Percentiles rank a stretch among this genome's conserved stretches.
These are phyloP conservation scores for Telfairia occidentalis DNA, from an alignment of 331 rosid species.

Conservation along the genomic window DNA sequence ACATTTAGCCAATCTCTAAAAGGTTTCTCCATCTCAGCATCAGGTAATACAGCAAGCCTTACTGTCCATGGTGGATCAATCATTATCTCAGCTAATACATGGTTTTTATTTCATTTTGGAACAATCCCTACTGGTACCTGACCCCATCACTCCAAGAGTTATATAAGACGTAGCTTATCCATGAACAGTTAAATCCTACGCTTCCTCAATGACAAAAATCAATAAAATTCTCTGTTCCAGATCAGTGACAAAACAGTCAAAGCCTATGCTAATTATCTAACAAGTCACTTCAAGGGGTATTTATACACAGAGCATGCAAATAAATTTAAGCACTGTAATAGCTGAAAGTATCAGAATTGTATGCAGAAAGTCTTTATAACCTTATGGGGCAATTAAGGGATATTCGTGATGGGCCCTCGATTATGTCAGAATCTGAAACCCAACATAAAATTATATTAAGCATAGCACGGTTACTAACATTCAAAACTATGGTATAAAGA, in stretches of 20 bases:
- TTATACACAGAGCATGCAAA: not conserved
- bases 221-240: not conserved
- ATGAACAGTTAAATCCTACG: not conserved
- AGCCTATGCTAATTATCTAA: not conserved
- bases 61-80: not conserved
- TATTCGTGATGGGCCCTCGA: slow-evolving; percentile 80
- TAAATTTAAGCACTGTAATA: not conserved
- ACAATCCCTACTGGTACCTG: not conserved
- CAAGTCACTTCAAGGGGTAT: not conserved
- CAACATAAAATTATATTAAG: not conserved
- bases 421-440: slow-evolving; percentile 53
- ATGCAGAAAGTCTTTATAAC: slow-evolving; percentile 31
- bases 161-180: not conserved
- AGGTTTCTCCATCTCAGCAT: not conserved
- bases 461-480: not conserved
- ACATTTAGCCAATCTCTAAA: not conserved
- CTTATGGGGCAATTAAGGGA: slow-evolving; percentile 96
- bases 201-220: not conserved
- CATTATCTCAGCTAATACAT: not conserved
- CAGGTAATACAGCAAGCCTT: not conserved
- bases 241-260: not conserved
- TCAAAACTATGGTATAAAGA: not conserved
- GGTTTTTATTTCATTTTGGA: not conserved
- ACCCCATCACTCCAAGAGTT: not conserved
- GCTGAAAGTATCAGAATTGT: slow-evolving; percentile 4